Base-by-base conservation (phyloP, 2,329 filamentous ascomycete species). In the Penicillium expansum region DNA sequence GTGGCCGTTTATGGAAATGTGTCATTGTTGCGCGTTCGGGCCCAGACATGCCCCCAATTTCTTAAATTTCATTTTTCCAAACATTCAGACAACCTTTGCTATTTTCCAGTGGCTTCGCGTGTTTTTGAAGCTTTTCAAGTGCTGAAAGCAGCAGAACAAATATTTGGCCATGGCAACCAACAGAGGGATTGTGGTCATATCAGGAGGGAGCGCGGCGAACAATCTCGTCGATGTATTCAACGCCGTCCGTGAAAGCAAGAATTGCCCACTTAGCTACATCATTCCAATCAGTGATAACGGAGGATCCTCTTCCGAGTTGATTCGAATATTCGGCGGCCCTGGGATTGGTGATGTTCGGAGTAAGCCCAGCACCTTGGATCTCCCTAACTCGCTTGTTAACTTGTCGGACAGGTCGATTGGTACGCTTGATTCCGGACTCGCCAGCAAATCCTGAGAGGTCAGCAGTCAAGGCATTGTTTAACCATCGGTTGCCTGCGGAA, bases 221-320 rank as follows among this genome's bases (percentile, higher is more conserved):
- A 95, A 84, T 68, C 83, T 97, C 5, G 93, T 97, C 39, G 93
- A 97, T 71, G 90, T 96, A 11, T 97, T 97, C 75, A 87, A 81
- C 57, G 77, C 78, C 18, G 80, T 90, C 33, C 80, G 84, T 13
- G 75, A 86, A 60, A 86, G 82, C 65, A 89, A 88, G 60, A 76
- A 82, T 39, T 89, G 88, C 68, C 79, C 82, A 3, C 77, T 95
- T 41, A 91, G 85, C 75, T 95, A 96, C 73, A 86, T 97, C 57
- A 96, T 97, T 51, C 93, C 93, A 35, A 96, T 97, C 71, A 94
- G 90, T 63, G 93, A 97, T 76, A 97, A 97, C 75, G 93, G 93
- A 48, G 93, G 93, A 38, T 95, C 90, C 66, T 95, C 92, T 2
- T 96, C 91, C 43, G 93, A 97, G 77, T 80, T 97, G 67, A 96